Evolutionary conservation across 73 alveolate genomes (phyloP), one percentile per base, ranked within the genome.

Genomic region (Urostyla sp.): DNA sequence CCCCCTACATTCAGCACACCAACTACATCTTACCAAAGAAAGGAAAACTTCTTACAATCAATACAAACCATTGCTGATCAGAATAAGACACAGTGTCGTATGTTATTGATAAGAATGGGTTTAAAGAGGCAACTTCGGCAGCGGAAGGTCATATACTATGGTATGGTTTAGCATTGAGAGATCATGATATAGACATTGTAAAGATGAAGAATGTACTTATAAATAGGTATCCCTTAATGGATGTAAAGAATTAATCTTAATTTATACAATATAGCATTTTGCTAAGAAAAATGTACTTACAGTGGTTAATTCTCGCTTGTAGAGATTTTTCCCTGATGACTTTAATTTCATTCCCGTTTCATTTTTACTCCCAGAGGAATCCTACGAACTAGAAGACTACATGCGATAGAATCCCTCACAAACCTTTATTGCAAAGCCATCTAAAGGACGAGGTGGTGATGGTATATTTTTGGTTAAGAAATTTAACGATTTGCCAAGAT

Each of bases 391-490:
- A 20, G 89, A 92, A 67, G 77, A 78, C 13, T 83, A 76, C 28
- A 80, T 66, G 59, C 79, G 75, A 35, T 50, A 54, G 27, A 67
- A 75, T 27, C 91, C 91, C 20, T 72, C 45, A 26, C 31, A 58
- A 4, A 48, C 83, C 44, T 91, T 73, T 48, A 92, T 92, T 13
- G 95, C 93, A 0, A 92, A 92, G 49, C 98, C 98, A 0, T 75
- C 91, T 18, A 75, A 91, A 49, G 98, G 98, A 1, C 58, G 93
- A 28, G 91, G 92, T 52, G 98, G 98, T 0, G 98, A 90, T 46
- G 98, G 98, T 20, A 92, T 92, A 4, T 90, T 78, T 18, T 23
- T 92, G 26, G 56, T 92, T 1, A 87, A 80, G 79, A 83, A 73
- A 6, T 30, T 72, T 36, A 60, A 48, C 46, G 94, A 92, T 35